Evolutionary conservation across 2,329 filamentous ascomycete species (phyloP).

Genomic region (Cladosporium oxysporum): DNA sequence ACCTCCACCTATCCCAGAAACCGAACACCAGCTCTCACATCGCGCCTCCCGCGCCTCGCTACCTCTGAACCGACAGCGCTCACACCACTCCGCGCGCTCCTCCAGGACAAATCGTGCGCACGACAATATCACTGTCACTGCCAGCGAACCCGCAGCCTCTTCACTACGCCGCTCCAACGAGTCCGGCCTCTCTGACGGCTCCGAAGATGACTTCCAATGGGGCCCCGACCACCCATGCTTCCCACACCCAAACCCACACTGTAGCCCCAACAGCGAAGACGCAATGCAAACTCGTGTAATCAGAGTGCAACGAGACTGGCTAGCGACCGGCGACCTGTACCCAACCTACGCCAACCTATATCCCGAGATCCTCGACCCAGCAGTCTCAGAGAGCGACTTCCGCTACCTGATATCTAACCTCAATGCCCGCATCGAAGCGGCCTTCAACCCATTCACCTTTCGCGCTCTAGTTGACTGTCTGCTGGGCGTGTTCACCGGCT

Average conservation of each 20-base stretch:
- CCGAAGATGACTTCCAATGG: conserved; percentile 75
- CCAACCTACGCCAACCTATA: conserved; percentile 95
- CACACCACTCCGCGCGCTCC: conserved; percentile 26
- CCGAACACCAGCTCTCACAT: conserved; percentile 24
- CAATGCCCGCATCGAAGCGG: conserved; percentile 73
- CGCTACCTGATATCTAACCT: conserved; percentile 77
- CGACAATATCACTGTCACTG: conserved; percentile 19
- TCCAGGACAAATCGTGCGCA: conserved; percentile 7
- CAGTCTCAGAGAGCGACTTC: conserved; percentile 84
- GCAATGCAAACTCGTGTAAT: conserved; percentile 84
- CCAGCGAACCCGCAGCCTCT: conserved; percentile 15
- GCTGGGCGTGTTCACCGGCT: conserved; percentile 81
- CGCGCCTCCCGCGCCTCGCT: conserved; percentile 36
- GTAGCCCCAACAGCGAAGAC: conserved; percentile 72
- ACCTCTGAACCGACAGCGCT: conserved; percentile 35
- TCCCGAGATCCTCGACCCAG: conserved; percentile 89
- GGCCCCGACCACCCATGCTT: conserved; percentile 92
- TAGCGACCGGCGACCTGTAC: conserved; percentile 82
- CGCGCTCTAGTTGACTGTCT: conserved; percentile 79
- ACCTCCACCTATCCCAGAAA: conserved; percentile 30
- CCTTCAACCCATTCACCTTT: conserved; percentile 75
- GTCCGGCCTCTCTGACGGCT: conserved; percentile 46
- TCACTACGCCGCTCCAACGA: conserved; percentile 18
- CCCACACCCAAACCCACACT: conserved; percentile 90
- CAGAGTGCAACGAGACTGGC: conserved; percentile 84